A percentile compares a stretch with the other conserved stretches of the same genome.
Conservation (phyloP, 177 flowering plant species). For the Vitis hybrid region DNA sequence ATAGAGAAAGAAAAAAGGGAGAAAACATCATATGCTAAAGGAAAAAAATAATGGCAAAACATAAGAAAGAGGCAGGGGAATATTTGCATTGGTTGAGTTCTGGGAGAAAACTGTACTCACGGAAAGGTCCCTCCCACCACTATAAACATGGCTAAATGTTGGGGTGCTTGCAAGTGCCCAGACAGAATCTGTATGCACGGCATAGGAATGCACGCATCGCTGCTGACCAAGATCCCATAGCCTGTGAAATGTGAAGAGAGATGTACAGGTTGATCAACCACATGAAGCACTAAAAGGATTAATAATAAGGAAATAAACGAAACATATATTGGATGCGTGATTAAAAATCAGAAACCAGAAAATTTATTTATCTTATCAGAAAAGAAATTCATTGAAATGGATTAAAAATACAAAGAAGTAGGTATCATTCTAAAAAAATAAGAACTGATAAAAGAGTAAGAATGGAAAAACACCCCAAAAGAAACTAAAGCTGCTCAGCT, state of each 20-base stretch:
- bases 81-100: not conserved
- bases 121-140: constrained; percentile 92
- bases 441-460: too few relatives aligned
- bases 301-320: not conserved
- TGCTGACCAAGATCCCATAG: constrained; percentile 99
- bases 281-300: not conserved
- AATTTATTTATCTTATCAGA: too few relatives aligned
- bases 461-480: too few relatives aligned
- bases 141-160: constrained; percentile 92
- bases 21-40: not conserved
- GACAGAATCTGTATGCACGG: constrained; percentile 97
- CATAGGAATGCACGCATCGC: constrained; percentile 95
- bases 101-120: constrained; percentile 45
- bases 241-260: constrained; percentile 29
- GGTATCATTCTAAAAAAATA: too few relatives aligned
- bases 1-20: not conserved
- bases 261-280: too few relatives aligned
- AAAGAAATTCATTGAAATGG: too few relatives aligned
- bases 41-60: not conserved
- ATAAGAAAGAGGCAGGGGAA: not conserved
- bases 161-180: constrained; percentile 99
- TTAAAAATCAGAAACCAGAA: too few relatives aligned
- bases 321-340: not conserved
- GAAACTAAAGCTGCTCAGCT: too few relatives aligned
- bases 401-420: too few relatives aligned